Percentiles rank a stretch among this genome's conserved stretches.
phyloP scores from a whole-genome alignment of 2,329 filamentous ascomycete species.

The Claviceps lovelessii region DNA sequence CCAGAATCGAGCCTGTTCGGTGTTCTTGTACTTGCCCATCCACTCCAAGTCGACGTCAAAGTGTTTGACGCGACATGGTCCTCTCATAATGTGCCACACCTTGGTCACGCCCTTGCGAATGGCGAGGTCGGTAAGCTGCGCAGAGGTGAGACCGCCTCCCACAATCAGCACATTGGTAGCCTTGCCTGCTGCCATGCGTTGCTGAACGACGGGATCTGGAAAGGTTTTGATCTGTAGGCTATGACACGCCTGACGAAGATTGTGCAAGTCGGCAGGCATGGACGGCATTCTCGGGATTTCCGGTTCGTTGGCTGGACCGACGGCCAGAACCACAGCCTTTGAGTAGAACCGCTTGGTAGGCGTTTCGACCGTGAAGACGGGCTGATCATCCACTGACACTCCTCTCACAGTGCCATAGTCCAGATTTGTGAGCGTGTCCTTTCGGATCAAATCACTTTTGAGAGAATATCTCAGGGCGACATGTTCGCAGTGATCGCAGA shows the following conservation, averaged over 20 bases:
- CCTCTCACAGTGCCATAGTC: slow-evolving; percentile 37
- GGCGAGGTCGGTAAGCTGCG: slow-evolving; percentile 55
- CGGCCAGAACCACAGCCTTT: slow-evolving; percentile 51
- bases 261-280: slow-evolving; percentile 10
- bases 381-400: slow-evolving; percentile 30
- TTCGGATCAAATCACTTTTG: slow-evolving; percentile 36
- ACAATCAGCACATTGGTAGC: slow-evolving; percentile 55
- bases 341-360: slow-evolving; percentile 40
- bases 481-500: slow-evolving; percentile 45
- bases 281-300: slow-evolving; percentile 26
- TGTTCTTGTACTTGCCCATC: slow-evolving; percentile 73
- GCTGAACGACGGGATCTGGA: slow-evolving; percentile 36
- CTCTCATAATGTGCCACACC: slow-evolving; percentile 57
- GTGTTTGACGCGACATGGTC: slow-evolving; percentile 47
- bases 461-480: slow-evolving; percentile 41
- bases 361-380: slow-evolving; percentile 52
- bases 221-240: slow-evolving; percentile 48
- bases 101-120: slow-evolving; percentile 50
- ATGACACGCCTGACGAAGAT: slow-evolving; percentile 39
- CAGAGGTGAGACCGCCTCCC: slow-evolving; percentile 62
- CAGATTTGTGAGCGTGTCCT: slow-evolving; percentile 48
- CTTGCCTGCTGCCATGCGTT: slow-evolving; percentile 34
- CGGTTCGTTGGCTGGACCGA: slow-evolving; percentile 53
- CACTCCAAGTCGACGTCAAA: slow-evolving; percentile 66
- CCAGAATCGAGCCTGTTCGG: slow-evolving; percentile 65